A percentile compares a stretch with the other conserved stretches of the same genome.
phyloP scores from a whole-genome alignment of 2,329 filamentous ascomycete genomes.

The Hypoxylon sp. region DNA sequence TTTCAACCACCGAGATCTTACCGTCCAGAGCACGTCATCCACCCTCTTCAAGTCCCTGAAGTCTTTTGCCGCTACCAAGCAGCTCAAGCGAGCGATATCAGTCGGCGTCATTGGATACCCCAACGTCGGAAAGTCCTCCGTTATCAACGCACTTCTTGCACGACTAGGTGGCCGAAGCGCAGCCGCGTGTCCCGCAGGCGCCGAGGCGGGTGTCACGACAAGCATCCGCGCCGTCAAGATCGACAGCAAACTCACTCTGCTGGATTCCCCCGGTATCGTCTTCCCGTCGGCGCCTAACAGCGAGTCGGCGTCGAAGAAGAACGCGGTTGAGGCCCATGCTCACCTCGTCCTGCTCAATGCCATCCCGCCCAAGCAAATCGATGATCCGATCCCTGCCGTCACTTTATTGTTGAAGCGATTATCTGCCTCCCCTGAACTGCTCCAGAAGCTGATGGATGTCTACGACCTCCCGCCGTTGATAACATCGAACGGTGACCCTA shows the following conservation, averaged over 20 bases:
- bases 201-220: slow-evolving; percentile 92
- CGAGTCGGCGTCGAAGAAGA: slow-evolving; percentile 54
- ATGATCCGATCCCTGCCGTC: slow-evolving; percentile 89
- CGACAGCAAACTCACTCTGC: slow-evolving; percentile 90
- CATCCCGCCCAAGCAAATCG: slow-evolving; percentile 91
- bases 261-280: slow-evolving; percentile 94
- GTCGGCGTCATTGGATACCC: slow-evolving; percentile 96
- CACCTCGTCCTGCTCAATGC: slow-evolving; percentile 89
- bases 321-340: slow-evolving; percentile 77
- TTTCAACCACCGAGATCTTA: slow-evolving; percentile 91
- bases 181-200: slow-evolving; percentile 82
- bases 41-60: slow-evolving; percentile 90
- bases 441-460: slow-evolving; percentile 80
- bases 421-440: slow-evolving; percentile 74
- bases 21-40: slow-evolving; percentile 83
- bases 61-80: slow-evolving; percentile 81
- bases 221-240: slow-evolving; percentile 90
- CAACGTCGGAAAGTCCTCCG: slow-evolving; percentile 95
- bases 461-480: slow-evolving; percentile 87
- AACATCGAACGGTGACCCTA: slow-evolving; percentile 74
- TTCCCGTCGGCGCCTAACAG: slow-evolving; percentile 72
- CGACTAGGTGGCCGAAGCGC: slow-evolving; percentile 74
- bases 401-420: slow-evolving; percentile 83
- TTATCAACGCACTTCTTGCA: slow-evolving; percentile 90
- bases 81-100: slow-evolving; percentile 87